phyloP scores from a whole-genome alignment of 1,284 basidiomycete species.

The Ceratobasidium sp. region DNA sequence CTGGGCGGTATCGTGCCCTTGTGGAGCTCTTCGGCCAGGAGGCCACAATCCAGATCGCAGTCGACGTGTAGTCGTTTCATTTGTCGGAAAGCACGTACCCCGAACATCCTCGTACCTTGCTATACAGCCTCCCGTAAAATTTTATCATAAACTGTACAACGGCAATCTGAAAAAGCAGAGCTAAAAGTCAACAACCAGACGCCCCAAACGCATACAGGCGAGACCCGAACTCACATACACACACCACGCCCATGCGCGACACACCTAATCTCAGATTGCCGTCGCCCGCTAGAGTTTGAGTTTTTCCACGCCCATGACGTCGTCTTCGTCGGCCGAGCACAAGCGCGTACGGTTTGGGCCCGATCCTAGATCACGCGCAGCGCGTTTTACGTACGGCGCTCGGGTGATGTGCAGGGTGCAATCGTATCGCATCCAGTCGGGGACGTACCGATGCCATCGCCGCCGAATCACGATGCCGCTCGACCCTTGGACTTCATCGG shows the following conservation, averaged over 20 bases:
- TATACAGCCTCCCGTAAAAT: background rate
- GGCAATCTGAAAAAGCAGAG: conserved; percentile 1
- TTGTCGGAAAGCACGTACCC: conserved; percentile 13
- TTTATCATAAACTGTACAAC: background rate
- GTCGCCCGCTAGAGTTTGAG: too few relatives aligned
- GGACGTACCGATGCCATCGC: background rate
- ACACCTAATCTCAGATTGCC: background rate
- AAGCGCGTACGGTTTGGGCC: conserved; percentile 10
- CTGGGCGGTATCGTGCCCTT: background rate
- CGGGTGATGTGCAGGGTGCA: conserved; percentile 12
- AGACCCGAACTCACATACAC: conserved; percentile 30
- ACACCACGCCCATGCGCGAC: conserved; percentile 13
- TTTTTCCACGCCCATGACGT: conserved; percentile 27
- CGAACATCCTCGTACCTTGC: conserved; percentile 25
- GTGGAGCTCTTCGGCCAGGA: conserved; percentile 30
- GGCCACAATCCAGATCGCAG: background rate
- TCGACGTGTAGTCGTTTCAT: conserved; percentile 24
- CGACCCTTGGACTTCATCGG: conserved; percentile 20
- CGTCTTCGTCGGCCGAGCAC: conserved; percentile 21
- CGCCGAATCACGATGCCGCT: conserved; percentile 10
- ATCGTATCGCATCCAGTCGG: conserved; percentile 13
- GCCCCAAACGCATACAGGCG: conserved; percentile 25
- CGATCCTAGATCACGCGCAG: conserved; percentile 9
- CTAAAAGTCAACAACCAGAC: background rate
- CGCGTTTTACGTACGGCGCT: conserved; percentile 29